phyloP scores from a whole-genome alignment of 345 rosid species.

The Lepidium africanum region DNA sequence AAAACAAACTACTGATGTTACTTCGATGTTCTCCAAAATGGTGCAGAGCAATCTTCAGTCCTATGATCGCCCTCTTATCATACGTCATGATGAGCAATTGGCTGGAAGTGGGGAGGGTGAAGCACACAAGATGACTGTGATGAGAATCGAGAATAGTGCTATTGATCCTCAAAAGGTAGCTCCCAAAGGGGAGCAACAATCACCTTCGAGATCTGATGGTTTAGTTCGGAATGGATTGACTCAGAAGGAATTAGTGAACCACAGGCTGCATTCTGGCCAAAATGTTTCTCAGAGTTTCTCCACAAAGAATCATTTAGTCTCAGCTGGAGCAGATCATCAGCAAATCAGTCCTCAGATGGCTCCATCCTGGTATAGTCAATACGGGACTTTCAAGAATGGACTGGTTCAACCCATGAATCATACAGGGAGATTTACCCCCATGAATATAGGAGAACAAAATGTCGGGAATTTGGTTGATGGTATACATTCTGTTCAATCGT shows the following conservation, averaged over 20 bases:
- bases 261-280: conserved; percentile 26
- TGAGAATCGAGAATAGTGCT: conserved; percentile 42
- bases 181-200: conserved; percentile 35
- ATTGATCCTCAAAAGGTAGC: conserved; percentile 37
- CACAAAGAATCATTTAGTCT: conserved; percentile 30
- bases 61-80: conserved; percentile 45
- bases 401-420: conserved; percentile 42
- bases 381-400: conserved; percentile 63
- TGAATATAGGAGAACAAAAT: conserved; percentile 38
- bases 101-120: conserved; percentile 44
- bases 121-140: conserved; percentile 38
- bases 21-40: conserved; percentile 22
- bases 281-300: conserved; percentile 33
- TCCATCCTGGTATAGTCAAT: conserved; percentile 73
- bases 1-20: conserved; percentile 29
- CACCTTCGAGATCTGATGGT: conserved; percentile 34
- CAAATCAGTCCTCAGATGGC: conserved; percentile 67
- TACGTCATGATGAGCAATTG: conserved; percentile 46
- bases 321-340: conserved; percentile 39
- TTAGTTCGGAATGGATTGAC: conserved; percentile 27
- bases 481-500: conserved; percentile 26
- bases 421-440: conserved; percentile 27
- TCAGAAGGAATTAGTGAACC: conserved; percentile 21
- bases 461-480: conserved; percentile 40
- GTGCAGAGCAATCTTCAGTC: conserved; percentile 51